These are phyloP conservation scores for Blastomyces gilchristii DNA, from an alignment of 2,329 filamentous ascomycete species.

Conservation along the genomic window DNA sequence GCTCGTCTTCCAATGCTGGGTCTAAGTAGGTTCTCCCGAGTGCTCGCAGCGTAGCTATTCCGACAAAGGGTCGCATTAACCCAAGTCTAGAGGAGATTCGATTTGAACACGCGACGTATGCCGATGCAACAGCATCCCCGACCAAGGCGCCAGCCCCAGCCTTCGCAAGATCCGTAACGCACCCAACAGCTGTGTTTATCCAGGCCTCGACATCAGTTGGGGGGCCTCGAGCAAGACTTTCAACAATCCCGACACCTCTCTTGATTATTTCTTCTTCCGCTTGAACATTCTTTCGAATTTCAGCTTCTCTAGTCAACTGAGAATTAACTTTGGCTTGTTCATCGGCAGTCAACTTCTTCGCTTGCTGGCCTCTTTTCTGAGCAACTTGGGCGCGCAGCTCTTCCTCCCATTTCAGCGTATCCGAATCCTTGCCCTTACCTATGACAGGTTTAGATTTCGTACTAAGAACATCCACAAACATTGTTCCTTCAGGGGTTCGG, in stretches of 20 bases:
- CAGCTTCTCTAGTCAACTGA: conserved; percentile 76
- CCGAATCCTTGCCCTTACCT: conserved; percentile 88
- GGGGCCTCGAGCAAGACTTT: conserved; percentile 69
- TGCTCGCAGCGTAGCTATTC: conserved; percentile 73
- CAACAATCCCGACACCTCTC: conserved; percentile 78
- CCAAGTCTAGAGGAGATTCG: conserved; percentile 66
- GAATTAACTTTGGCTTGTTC: conserved; percentile 84
- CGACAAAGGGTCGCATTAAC: conserved; percentile 68
- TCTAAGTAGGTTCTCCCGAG: conserved; percentile 64
- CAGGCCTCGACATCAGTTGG: conserved; percentile 82
- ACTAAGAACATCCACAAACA: conserved; percentile 82
- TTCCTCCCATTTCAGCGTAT: conserved; percentile 94
- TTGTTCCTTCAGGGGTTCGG: conserved; percentile 75
- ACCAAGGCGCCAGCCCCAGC: conserved; percentile 73
- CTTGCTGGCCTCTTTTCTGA: conserved; percentile 74
- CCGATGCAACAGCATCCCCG: conserved; percentile 64
- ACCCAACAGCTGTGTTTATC: conserved; percentile 71
- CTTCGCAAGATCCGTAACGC: conserved; percentile 58
- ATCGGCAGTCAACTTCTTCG: conserved; percentile 82
- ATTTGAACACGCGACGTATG: conserved; percentile 70
- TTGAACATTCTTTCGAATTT: conserved; percentile 63
- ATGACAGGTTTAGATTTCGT: conserved; percentile 64
- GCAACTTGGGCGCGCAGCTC: conserved; percentile 78
- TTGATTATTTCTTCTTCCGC: conserved; percentile 59
- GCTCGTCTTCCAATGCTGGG: conserved; percentile 62